Base-by-base conservation (phyloP, 257 asterid genomes). In the Plantago ovata region DNA sequence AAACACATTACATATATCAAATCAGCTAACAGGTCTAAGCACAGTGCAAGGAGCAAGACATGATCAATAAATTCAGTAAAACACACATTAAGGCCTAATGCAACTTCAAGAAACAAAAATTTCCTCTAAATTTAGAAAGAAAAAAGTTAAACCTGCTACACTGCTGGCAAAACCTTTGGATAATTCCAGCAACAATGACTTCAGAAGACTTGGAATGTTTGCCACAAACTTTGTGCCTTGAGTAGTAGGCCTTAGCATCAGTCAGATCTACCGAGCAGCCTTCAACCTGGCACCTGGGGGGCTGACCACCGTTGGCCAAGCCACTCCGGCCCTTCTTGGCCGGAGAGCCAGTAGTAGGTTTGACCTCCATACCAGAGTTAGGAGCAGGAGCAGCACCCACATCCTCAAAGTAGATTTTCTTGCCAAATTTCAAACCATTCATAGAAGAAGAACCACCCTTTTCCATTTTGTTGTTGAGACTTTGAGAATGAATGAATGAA, bases 111-210 rank as follows among this genome's bases (percentile, higher is more conserved):
- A 28, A 28, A 4, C 36, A 28, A 28, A 8, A 28, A 28, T 28
- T 4, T 28, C 4, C 7, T 6, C 36, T 28, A 4, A 19, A 42
- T 6, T 1, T 2, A 8, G 8, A 9, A 24, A 40, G 32, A 53
- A 20, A 12, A 23, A 45, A 18, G 42, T 46, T 43, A 24, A 59
- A 92, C 98, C 96, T 82, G 95, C 98, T 92, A 64, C 98, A 92
- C 79, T 92, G 98, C 79, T 92, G 98, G 82, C 98, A 92, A 67
- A 92, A 92, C 84, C 98, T 92, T 64, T 92, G 98, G 62, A 80
- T 80, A 70, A 83, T 67, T 46, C 96, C 98, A 4, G 85, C 81
- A 74, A 92, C 98, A 79, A 80, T 60, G 24, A 82, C 98, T 75
- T 56, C 77, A 0, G 94, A 73, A 16, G 85, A 80, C 73, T 92